Evolutionary conservation across 2,329 filamentous ascomycete species (phyloP).

Genomic region (Trichoderma breve): DNA sequence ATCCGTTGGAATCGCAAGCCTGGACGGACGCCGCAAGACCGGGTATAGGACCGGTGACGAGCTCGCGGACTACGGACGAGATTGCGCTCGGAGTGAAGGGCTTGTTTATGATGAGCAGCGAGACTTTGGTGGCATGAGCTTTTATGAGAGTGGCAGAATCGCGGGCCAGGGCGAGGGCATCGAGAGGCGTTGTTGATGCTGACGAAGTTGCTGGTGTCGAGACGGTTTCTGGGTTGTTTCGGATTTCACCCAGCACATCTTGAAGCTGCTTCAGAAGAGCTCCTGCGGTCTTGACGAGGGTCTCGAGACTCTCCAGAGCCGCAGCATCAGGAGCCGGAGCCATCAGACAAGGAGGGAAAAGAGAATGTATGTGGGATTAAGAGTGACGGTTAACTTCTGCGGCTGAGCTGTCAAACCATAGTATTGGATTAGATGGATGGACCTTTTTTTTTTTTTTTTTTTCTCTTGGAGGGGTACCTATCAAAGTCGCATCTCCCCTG

Average conservation of each 20-base stretch:
- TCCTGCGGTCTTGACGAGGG: constrained; percentile 38
- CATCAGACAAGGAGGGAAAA: constrained; percentile 23
- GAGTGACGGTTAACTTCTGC: background rate
- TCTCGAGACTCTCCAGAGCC: constrained; percentile 39
- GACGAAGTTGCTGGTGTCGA: constrained; percentile 19
- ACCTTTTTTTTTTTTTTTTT: constrained; percentile 16
- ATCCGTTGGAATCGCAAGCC: constrained; percentile 58
- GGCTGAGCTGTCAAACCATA: background rate
- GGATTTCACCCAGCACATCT: constrained; percentile 40
- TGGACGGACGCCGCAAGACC: constrained; percentile 70
- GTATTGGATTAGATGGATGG: background rate
- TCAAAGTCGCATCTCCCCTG: background rate
- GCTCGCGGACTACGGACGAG: constrained; percentile 64
- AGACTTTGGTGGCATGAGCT: constrained; percentile 84
- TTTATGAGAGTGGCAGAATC: constrained; percentile 71
- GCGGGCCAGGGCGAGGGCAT: constrained; percentile 66
- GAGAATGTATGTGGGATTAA: background rate
- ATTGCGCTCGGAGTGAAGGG: constrained; percentile 83
- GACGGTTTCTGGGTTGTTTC: constrained; percentile 28
- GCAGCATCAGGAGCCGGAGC: constrained; percentile 25
- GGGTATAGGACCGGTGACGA: constrained; percentile 71
- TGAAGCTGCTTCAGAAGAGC: constrained; percentile 44
- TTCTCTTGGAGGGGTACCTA: constrained; percentile 16
- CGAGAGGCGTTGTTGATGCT: constrained; percentile 34
- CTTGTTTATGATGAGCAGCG: constrained; percentile 79